These are phyloP conservation scores for Phytophthora brassicae DNA, from an alignment of 352 stramenopile genomes.

Conservation along the genomic window DNA sequence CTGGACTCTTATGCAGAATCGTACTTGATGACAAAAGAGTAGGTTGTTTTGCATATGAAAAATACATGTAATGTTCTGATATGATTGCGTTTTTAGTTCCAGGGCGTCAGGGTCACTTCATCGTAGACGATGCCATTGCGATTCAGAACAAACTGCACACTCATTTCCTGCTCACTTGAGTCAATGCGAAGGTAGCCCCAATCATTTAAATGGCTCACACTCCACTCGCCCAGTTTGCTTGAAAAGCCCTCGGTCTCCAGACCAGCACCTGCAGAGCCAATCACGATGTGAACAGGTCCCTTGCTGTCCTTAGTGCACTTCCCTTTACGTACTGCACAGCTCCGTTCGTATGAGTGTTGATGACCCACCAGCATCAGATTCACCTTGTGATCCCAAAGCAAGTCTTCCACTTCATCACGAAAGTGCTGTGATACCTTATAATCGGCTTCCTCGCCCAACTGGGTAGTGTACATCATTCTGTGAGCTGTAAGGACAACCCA, in stretches of 20 bases:
- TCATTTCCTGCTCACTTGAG: slow-evolving; percentile 66
- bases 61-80: slow-evolving; percentile 13
- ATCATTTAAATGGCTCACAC: slow-evolving; percentile 76
- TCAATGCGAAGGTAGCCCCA: slow-evolving; percentile 75
- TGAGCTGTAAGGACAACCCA: slow-evolving; percentile 93
- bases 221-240: slow-evolving; percentile 70
- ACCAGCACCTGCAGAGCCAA: slow-evolving; percentile 81
- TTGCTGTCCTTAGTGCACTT: slow-evolving; percentile 72
- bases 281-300: slow-evolving; percentile 85
- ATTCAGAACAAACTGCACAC: slow-evolving; percentile 79
- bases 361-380: slow-evolving; percentile 92
- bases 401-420: slow-evolving; percentile 88
- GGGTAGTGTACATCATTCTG: slow-evolving; percentile 90
- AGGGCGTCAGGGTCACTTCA: slow-evolving; percentile 62
- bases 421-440: slow-evolving; percentile 76
- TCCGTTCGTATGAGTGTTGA: slow-evolving; percentile 92
- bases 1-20: background rate
- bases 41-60: background rate
- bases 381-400: slow-evolving; percentile 87
- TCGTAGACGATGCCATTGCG: slow-evolving; percentile 82
- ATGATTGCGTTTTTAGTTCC: slow-evolving; percentile 36
- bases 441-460: slow-evolving; percentile 67
- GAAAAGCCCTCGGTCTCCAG: slow-evolving; percentile 73
- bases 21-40: background rate
- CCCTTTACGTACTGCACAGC: slow-evolving; percentile 74